Conservation (phyloP, 2,329 filamentous ascomycete species). For the Ophiostoma perfectum region DNA sequence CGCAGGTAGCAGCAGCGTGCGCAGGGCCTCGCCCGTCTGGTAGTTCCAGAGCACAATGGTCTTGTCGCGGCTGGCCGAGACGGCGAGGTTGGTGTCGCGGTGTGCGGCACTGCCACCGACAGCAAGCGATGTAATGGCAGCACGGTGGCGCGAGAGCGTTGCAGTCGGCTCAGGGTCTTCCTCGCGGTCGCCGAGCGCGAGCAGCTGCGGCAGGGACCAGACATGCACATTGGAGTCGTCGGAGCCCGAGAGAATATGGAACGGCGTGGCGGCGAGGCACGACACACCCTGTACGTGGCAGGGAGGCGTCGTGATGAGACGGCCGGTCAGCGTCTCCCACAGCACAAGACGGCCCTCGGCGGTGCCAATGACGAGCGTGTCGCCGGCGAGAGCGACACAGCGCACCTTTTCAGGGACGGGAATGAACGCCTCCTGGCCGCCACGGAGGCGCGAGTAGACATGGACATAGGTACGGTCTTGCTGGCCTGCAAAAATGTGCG, state of each 20-base stretch:
- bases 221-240: constrained; percentile 87
- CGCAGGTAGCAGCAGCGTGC: constrained; percentile 75
- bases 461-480: constrained; percentile 87
- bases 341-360: constrained; percentile 78
- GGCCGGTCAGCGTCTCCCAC: constrained; percentile 82
- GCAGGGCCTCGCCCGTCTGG: constrained; percentile 65
- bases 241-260: constrained; percentile 71
- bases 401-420: constrained; percentile 83
- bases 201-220: constrained; percentile 74
- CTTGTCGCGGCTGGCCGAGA: constrained; percentile 80
- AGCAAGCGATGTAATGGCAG: constrained; percentile 60
- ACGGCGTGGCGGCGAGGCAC: constrained; percentile 64
- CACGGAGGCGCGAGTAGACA: constrained; percentile 78
- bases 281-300: constrained; percentile 78
- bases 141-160: constrained; percentile 72
- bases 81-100: constrained; percentile 68
- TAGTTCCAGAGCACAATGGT: constrained; percentile 94
- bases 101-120: constrained; percentile 59
- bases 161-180: constrained; percentile 62
- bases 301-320: constrained; percentile 68
- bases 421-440: constrained; percentile 81
- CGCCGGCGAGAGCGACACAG: constrained; percentile 65
- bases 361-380: constrained; percentile 74
- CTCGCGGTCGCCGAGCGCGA: constrained; percentile 45
- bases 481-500: constrained; percentile 88